phyloP scores from a whole-genome alignment of 768 basidiomycete genomes.

The Leccinellum rugosiceps region DNA sequence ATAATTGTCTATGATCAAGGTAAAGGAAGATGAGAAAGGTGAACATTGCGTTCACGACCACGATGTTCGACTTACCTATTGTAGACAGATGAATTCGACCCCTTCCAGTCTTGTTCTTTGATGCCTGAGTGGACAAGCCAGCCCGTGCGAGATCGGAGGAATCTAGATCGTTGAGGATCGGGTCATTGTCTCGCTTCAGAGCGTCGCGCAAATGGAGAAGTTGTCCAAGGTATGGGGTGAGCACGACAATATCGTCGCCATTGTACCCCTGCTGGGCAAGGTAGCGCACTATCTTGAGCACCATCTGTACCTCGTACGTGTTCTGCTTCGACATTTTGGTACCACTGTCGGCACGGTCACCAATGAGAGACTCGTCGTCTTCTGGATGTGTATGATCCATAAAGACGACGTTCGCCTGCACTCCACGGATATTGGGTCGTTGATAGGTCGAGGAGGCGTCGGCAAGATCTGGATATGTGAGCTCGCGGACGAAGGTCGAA shows the following conservation, averaged over 20 bases:
- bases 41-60: no score
- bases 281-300: conserved; percentile 62
- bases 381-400: conserved; percentile 57
- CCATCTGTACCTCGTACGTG: conserved; percentile 55
- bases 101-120: conserved; percentile 35
- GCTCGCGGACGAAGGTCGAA: conserved; percentile 52
- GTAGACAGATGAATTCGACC: conserved; percentile 50
- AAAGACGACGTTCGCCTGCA: conserved; percentile 59
- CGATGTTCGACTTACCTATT: conserved; percentile 43
- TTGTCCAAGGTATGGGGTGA: conserved; percentile 72
- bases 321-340: conserved; percentile 59
- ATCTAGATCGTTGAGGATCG: conserved; percentile 61
- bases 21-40: not conserved
- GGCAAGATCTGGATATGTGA: conserved; percentile 65
- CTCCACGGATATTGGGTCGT: conserved; percentile 50
- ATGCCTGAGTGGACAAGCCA: conserved; percentile 42
- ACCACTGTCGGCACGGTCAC: conserved; percentile 44
- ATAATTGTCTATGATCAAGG: conserved; percentile 55
- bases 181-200: conserved; percentile 48
- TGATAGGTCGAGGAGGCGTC: conserved; percentile 50
- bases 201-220: conserved; percentile 45
- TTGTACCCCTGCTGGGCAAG: conserved; percentile 67
- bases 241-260: conserved; percentile 56
- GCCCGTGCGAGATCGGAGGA: conserved; percentile 53
- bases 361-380: conserved; percentile 39